Percentiles rank a stretch among this genome's conserved stretches.
Conservation (phyloP, 2,329 filamentous ascomycete genomes). For the Penicillium sp. region DNA sequence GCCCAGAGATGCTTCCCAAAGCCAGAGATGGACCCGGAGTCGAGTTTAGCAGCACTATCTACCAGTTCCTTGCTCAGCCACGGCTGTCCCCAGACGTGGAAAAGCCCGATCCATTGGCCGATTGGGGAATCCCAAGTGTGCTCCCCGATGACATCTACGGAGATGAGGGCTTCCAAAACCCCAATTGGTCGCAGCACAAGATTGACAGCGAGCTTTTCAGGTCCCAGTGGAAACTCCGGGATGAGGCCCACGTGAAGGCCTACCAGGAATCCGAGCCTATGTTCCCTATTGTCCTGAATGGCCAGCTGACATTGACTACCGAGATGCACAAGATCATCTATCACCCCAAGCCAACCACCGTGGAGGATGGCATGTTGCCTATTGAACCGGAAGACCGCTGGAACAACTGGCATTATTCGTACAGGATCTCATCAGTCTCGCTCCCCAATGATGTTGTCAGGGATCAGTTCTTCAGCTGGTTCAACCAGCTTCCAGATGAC, state of each 20-base stretch:
- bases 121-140: neutral
- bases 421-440: neutral
- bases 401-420: neutral
- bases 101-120: neutral
- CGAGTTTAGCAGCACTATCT: constrained; percentile 23
- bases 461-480: constrained; percentile 19
- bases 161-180: neutral
- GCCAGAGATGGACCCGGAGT: constrained; percentile 33
- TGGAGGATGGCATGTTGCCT: neutral
- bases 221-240: neutral
- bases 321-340: neutral
- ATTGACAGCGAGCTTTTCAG: neutral
- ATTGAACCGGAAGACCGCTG: neutral
- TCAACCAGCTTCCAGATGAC: constrained; percentile 22
- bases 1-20: constrained; percentile 22
- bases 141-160: neutral
- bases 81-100: neutral
- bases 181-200: neutral
- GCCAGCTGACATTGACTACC: neutral
- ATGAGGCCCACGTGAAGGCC: neutral
- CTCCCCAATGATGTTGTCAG: neutral
- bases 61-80: constrained; percentile 13
- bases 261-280: neutral
- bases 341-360: neutral
- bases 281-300: neutral